Evolutionary conservation across 495 filamentous ascomycete species (phyloP), one percentile per base, ranked within the genome.

Genomic region (Penicillium mononematosum): DNA sequence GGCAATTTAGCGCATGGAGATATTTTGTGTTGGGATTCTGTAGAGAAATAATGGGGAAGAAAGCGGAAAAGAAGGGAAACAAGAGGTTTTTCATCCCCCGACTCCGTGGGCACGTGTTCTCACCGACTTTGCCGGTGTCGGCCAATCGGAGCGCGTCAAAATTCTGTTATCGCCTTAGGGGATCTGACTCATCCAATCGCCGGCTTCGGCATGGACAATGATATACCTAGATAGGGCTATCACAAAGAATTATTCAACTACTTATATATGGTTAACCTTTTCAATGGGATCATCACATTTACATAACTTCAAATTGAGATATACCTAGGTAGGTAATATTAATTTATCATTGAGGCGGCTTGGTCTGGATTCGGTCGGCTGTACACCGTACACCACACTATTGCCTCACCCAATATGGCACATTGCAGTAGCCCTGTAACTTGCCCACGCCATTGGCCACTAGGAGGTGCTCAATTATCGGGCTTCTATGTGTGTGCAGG

Each of bases 41-140:
- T 48, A 65, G 53, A 63, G 59, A 52, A 34, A 34, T 34, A 64
- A 52, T 42, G 49, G 48, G 29, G 57, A 47, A 45, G 54, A 52
- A 50, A 58, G 48, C 44, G 50, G 24, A 44, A 20, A 31, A n/a
- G 19, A 29, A 50, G 42, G 41, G 42, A 24, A 19, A 17, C 24
- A 29, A 52, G 64, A 67, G 49, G 52, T 60, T 55, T 69, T 74
- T 64, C 58, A 56, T 54, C 55, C 31, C 60, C 59, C 70, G 68
- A 73, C 50, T 69, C 61, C 58, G 58, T 46, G 58, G 54, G 59
- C 72, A 72, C 69, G 71, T 73, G 71, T 53, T 50, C 55, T 65
- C 68, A 70, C 72, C 69, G 69, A 69, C 66, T 63, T 47, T 46
- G 53, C 38, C 25, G n/a, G 11, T 31, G 2, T 4, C 12, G 25